Evolutionary conservation across 2,329 filamentous ascomycete species (phyloP).

Genomic region (Penicillium occitanis): DNA sequence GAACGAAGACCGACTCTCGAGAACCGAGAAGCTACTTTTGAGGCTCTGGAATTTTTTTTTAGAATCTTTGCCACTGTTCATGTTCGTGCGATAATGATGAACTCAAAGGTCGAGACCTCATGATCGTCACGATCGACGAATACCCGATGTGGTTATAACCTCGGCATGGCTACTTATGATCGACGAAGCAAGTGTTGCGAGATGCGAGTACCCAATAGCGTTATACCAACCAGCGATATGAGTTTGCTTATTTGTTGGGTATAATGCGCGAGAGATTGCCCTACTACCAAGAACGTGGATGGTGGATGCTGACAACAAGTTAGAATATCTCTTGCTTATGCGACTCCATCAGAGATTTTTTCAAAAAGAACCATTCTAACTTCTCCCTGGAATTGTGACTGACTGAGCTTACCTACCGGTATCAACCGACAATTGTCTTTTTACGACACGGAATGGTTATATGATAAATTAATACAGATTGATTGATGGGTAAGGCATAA

Average conservation of each 20-base stretch:
- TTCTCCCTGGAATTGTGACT: background rate
- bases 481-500: background rate
- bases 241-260: background rate
- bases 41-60: background rate
- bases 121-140: slow-evolving; percentile 9
- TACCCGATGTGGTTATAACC: slow-evolving; percentile 6
- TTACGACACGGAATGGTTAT: background rate
- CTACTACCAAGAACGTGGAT: background rate
- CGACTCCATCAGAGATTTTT: too few relatives aligned
- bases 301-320: background rate
- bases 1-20: slow-evolving; percentile 11
- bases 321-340: background rate
- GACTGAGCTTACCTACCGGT: background rate
- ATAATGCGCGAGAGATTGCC: background rate
- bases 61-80: background rate
- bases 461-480: background rate
- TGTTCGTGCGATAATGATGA: background rate
- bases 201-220: background rate
- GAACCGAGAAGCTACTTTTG: background rate
- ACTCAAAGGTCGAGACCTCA: background rate
- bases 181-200: background rate
- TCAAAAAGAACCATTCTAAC: background rate
- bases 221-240: background rate
- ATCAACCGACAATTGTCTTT: background rate
- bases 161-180: slow-evolving; percentile 5